These are phyloP conservation scores for Gonium pectorale DNA, from an alignment of 139 green algal genomes.

Conservation along the genomic window DNA sequence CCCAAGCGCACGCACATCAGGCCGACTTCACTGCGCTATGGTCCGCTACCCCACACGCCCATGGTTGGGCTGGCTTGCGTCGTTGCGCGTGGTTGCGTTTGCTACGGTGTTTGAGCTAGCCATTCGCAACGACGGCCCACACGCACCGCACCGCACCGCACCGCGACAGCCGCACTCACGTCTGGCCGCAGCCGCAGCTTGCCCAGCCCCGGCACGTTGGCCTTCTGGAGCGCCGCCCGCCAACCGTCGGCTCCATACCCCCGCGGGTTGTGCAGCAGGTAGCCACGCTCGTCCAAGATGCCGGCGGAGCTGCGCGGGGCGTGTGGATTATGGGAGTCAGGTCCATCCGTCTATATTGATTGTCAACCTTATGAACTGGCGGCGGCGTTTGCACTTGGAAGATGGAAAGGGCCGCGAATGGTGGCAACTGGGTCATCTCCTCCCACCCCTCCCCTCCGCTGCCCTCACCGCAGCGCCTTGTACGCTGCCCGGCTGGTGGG, in stretches of 20 bases:
- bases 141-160: not conserved
- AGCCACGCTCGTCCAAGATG: conserved; percentile 13
- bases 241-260: not conserved
- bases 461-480: not conserved
- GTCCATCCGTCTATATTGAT: not conserved
- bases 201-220: not conserved
- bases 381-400: not conserved
- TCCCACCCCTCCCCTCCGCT: not conserved
- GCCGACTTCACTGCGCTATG: not conserved
- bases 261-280: conserved; percentile 46
- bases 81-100: not conserved
- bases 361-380: not conserved
- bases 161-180: not conserved
- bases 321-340: not conserved
- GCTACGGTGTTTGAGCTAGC: not conserved
- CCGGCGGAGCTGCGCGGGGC: not conserved
- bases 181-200: conserved; percentile 31
- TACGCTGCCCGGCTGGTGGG: conserved; percentile 25
- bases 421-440: not conserved
- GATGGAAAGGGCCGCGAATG: not conserved
- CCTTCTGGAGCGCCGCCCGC: conserved; percentile 17
- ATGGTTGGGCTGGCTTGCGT: not conserved
- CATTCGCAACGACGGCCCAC: not conserved
- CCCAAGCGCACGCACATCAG: too few relatives aligned
- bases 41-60: not conserved